Evolutionary conservation across 768 basidiomycete genomes (phyloP), one percentile per base, ranked within the genome.

Genomic region (Trametopsis cervina): DNA sequence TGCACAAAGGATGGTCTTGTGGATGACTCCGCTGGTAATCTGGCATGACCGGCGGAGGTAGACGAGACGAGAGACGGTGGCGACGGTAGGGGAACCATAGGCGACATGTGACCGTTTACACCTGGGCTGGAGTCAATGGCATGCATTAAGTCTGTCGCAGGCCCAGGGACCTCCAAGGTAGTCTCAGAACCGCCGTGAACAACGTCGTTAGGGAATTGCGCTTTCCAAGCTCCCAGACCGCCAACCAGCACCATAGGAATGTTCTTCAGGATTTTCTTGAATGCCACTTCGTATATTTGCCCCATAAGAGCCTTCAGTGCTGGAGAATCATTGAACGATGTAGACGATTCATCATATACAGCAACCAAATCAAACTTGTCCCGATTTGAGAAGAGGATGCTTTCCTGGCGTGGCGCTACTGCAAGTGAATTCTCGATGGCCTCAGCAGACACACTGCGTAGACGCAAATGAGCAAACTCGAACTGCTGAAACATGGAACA

Each of bases 361-460:
- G 84, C 88, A 21, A 99, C 81, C 18, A 94, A 65, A 55, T 96
- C 93, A 61, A 89, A 95, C 56, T 86, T 84, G 58, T 92, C 80
- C 35, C 95, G 86, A 51, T 90, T 86, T 36, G 69, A 63, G 63
- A 98, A 98, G n/a, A 87, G 71, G 2, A 73, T 72, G 39, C 71
- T 71, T 65, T 97, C 94, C 33, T 74, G 61, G 29, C 74, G 70
- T 1, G 94, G 89, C 0, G 78, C 80, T 26, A 89, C 69, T 3
- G 78, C 67, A 47, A 96, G 75, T 0, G 88, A 74, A 50, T 85
- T 74, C 64, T 95, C 92, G 9, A 98, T 75, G 22, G 69, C 70
- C 39, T 73, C 64, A 1, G 81, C 77, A 4, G 76, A 80, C 50
- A 91, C 69, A 37, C 91, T 95, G 57, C 9, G 36, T 29, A 26